Conservation (phyloP, 768 basidiomycete genomes). For the Boletus reticuloceps region DNA sequence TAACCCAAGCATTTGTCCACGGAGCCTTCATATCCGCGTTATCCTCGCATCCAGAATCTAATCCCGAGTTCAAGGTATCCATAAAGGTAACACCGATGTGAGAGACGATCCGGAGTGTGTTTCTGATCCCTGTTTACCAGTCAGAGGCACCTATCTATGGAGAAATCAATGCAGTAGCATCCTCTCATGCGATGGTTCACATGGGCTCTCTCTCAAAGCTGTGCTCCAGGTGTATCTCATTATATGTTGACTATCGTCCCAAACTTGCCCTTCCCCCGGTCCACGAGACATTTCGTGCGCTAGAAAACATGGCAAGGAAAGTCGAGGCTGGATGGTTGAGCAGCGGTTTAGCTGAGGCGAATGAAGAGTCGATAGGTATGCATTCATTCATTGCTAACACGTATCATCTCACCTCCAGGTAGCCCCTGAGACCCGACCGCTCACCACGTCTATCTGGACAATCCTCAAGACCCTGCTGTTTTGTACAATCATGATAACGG, state of each 20-base stretch:
- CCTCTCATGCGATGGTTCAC: constrained; percentile 36
- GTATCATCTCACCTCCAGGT: constrained; percentile 7
- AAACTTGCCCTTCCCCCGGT: constrained; percentile 27
- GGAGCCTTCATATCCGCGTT: constrained; percentile 53
- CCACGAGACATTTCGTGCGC: constrained; percentile 27
- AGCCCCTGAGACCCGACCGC: constrained; percentile 45
- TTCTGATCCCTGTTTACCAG: constrained; percentile 20
- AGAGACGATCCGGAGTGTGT: not conserved
- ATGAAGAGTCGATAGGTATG: constrained; percentile 30
- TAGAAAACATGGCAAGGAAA: constrained; percentile 36
- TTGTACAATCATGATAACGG: constrained; percentile 64
- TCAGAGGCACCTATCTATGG: constrained; percentile 33
- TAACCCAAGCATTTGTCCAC: constrained; percentile 52
- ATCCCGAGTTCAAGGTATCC: constrained; percentile 18
- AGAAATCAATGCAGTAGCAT: constrained; percentile 32
- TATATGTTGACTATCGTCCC: constrained; percentile 35
- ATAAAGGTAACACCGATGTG: constrained; percentile 9
- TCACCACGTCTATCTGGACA: constrained; percentile 57
- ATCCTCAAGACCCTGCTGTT: constrained; percentile 77
- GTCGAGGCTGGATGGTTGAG: constrained; percentile 50
- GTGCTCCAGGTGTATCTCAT: constrained; percentile 33
- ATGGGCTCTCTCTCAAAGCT: constrained; percentile 42
- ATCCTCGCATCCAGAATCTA: constrained; percentile 32
- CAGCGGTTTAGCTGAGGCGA: constrained; percentile 32
- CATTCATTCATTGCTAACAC: constrained; percentile 25